A percentile compares a stretch with the other conserved stretches of the same genome.
phyloP scores from a whole-genome alignment of 2,329 filamentous ascomycete genomes.

The Arthrinium phaeospermum region DNA sequence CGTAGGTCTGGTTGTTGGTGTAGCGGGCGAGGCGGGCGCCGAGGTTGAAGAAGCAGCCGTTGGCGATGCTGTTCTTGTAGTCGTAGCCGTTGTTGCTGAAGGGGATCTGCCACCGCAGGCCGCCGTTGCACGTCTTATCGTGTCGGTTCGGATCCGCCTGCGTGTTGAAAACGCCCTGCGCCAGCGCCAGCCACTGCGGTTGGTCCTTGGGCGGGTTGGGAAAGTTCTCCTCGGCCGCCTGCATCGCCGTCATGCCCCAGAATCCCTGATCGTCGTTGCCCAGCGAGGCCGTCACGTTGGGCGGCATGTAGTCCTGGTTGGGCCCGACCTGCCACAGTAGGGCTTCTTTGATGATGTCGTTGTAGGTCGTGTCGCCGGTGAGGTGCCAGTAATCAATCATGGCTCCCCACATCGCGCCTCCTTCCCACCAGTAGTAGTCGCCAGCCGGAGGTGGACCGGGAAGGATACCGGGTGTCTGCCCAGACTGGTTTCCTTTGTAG shows the following conservation, averaged over 20 bases:
- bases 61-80: conserved; percentile 49
- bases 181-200: conserved; percentile 68
- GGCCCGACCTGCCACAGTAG: conserved; percentile 53
- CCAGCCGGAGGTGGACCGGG: conserved; percentile 40
- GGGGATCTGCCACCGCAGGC: conserved; percentile 72
- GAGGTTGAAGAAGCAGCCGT: conserved; percentile 56
- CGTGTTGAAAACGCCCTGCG: conserved; percentile 68
- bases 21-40: conserved; percentile 66
- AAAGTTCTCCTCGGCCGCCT: conserved; percentile 66
- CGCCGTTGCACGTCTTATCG: conserved; percentile 65
- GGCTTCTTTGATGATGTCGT: conserved; percentile 51
- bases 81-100: conserved; percentile 60
- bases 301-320: conserved; percentile 54
- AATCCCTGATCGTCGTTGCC: conserved; percentile 67
- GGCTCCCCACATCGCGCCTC: conserved; percentile 40
- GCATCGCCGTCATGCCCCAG: conserved; percentile 69
- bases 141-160: conserved; percentile 61
- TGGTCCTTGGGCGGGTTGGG: conserved; percentile 56
- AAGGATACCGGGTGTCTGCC: conserved; percentile 39
- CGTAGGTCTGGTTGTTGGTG: conserved; percentile 68
- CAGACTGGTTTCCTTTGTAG: conserved; percentile 41
- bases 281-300: conserved; percentile 45
- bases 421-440: conserved; percentile 44
- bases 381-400: conserved; percentile 53
- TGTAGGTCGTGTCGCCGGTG: conserved; percentile 58